Conservation (phyloP, 2,329 filamentous ascomycete genomes). For the Elsinoe arachidis region DNA sequence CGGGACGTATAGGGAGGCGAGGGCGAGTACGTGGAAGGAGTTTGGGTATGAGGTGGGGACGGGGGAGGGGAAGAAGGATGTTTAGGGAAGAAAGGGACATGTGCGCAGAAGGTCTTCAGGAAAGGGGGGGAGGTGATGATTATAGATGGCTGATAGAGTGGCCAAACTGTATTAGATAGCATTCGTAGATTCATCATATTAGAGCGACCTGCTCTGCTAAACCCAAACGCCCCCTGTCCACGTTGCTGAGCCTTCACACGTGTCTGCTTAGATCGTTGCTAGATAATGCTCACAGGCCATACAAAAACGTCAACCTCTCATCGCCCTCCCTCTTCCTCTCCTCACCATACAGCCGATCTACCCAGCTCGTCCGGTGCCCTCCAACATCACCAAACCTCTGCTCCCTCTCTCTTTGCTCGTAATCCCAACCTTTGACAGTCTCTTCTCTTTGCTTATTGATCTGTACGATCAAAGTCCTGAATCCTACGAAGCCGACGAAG, state of each 20-base stretch:
- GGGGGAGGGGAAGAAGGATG: not conserved
- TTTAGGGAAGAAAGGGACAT: not conserved
- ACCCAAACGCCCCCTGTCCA: not conserved
- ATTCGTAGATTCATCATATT: not conserved
- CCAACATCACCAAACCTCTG: conserved; percentile 24
- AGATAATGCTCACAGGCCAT: conserved; percentile 26
- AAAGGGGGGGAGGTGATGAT: not conserved
- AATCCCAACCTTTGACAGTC: conserved; percentile 24
- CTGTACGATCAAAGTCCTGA: conserved; percentile 29
- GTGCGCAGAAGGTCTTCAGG: not conserved
- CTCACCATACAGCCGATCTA: conserved; percentile 28
- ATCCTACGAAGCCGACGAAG: conserved; percentile 33
- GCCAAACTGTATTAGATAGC: not conserved
- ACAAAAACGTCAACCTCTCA: conserved; percentile 40
- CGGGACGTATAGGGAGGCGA: conserved; percentile 15
- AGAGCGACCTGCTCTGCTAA: not conserved
- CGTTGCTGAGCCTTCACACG: not conserved
- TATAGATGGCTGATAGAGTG: not conserved
- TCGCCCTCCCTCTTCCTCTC: conserved; percentile 32
- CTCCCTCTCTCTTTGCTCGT: conserved; percentile 34
- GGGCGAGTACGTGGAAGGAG: conserved; percentile 11
- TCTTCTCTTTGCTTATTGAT: conserved; percentile 32
- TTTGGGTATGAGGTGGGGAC: conserved; percentile 1
- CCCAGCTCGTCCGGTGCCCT: conserved; percentile 19
- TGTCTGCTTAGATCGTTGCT: not conserved